Evolutionary conservation across 2,329 filamentous ascomycete species (phyloP), one percentile per base, ranked within the genome.

Genomic region (Dactylellina drechsleri): DNA sequence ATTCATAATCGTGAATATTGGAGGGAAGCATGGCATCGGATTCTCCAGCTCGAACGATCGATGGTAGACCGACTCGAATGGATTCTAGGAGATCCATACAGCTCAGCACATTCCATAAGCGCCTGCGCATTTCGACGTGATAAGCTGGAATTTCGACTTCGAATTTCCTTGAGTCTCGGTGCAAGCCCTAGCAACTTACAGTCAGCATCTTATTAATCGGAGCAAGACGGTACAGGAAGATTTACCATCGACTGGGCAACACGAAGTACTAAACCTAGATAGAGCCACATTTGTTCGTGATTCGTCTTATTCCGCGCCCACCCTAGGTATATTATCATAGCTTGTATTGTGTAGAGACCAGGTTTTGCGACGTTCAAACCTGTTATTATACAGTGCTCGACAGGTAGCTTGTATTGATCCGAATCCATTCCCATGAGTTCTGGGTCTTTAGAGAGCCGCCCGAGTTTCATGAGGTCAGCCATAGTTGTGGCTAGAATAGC

Each of bases 1-100:
- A 89, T 77, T 94, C 92, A 76, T 93, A 91, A 78, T 95, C 92
- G 80, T 91, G 92, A 15, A 94, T 86, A 79, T 94, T 95, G 67
- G 89, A 87, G 0, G 92, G 92, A 4, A 92, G 83, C 78, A 90
- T 86, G 0, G 91, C 90, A 79, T 95, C 92, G 66, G 89, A 92
- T 79, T 93, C 89, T 56, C 90, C 85, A 12, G 90, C 86, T 76
- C 90, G 87, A 26, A 93, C 89, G 86, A 93, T 92, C 3, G 83
- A 83, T 20, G 85, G 85, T 23, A 87, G 77, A 13, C 86, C 86
- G 76, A 87, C 84, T 79, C 92, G 90, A 75, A 92, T 90, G 0
- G 92, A 94, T 79, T 93, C 92, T 66, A 93, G 85, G 10, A 92
- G 85, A 80, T 95, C 92, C 28, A 87, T 85, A 82, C 91, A 90